Conservation (phyloP, 345 rosid genomes). For the Carallia brachiata region DNA sequence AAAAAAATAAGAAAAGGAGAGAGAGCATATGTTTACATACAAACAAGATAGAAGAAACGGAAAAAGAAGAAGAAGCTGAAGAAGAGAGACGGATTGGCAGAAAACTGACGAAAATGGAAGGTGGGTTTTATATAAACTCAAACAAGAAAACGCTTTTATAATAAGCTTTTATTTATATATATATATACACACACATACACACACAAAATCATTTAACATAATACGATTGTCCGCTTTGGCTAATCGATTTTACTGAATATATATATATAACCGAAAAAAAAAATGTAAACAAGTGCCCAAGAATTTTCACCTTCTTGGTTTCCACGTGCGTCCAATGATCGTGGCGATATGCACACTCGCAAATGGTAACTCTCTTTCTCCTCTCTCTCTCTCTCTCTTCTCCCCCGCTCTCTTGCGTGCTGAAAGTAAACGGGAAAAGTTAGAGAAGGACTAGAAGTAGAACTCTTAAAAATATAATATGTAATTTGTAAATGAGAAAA, state of each 20-base stretch:
- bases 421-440: constrained; percentile 23
- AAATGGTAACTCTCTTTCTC: not conserved
- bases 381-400: not conserved
- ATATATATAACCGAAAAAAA: no score
- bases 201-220: not conserved
- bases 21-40: constrained; percentile 24
- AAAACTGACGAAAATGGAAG: constrained; percentile 35
- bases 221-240: not conserved
- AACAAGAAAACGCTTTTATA: constrained; percentile 10
- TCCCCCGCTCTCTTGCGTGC: constrained; percentile 10
- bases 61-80: constrained; percentile 16
- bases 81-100: constrained; percentile 21
- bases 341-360: constrained; percentile 41
- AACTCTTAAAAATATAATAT: no score
- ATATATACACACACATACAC: not conserved
- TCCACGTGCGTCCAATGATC: constrained; percentile 65
- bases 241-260: not conserved
- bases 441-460: not conserved
- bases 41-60: constrained; percentile 19
- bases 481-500: constrained; percentile 5
- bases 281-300: constrained; percentile 11
- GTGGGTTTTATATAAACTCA: constrained; percentile 22
- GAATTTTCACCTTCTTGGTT: constrained; percentile 52
- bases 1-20: not conserved
- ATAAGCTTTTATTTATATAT: constrained; percentile 1